Evolutionary conservation across 1,284 basidiomycete species (phyloP), one percentile per base, ranked within the genome.

Genomic region (Phlebopus sp.): DNA sequence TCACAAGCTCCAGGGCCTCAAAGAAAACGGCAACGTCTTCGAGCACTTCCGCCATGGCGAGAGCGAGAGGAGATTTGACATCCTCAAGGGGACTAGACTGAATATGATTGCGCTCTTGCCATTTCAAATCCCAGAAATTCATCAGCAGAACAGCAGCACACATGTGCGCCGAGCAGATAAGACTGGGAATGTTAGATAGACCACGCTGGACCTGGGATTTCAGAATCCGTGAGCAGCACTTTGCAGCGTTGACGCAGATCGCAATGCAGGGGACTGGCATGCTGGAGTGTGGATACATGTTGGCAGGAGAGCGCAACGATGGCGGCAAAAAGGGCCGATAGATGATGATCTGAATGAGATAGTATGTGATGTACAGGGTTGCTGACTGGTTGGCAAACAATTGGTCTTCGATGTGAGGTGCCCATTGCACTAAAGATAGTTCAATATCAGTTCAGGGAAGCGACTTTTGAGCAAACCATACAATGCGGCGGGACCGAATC

Each of bases 251-350:
- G 47, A 79, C 73, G 58, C 87, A 89, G 29, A 85, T 77, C 1
- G 78, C 75, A 23, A 86, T 71, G 19, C 84, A 79, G 4, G 79
- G 78, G 46, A 73, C 61, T 35, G 71, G 63, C 58, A 64, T 63
- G 40, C 59, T 59, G 46, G 57, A 52, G 44, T 59, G 66, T 2
- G 57, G 63, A 17, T 49, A 46, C 35, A 56, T 55, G 46, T 62
- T 59, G 30, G 42, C 49, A 23, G 42, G 55, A 18, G 59, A 55
- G 40, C 63, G 49, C 47, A 55, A 52, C 44, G 55, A 53, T 51
- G 73, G 69, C 1, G 78, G 76, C 30, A 90, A 82, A 65, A 91
- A 91, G 0, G 86, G 84, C 10, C 88, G 79, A 62, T 91, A 85
- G 42, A 91, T 77, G 51, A 88, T 72, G 59, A 92, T 89, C 56